Base-by-base conservation (phyloP, 345 rosid genomes). In the Aquilaria sinensis region DNA sequence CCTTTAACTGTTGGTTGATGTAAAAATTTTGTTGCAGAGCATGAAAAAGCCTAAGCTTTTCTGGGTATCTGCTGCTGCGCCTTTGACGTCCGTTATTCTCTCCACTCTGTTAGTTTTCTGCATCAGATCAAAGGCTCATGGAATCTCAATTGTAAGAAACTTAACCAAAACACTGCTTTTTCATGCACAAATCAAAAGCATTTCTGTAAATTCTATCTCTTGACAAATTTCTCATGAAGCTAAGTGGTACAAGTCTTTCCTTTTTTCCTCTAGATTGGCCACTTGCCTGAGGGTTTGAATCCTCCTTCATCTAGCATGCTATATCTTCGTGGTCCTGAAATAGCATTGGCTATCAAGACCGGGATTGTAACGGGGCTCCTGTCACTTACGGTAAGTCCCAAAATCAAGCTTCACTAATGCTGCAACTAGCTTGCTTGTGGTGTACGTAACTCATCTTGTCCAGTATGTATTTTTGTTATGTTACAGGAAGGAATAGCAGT, bases 401-500 rank as follows among this genome's bases (percentile, higher is more conserved):
- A 61, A 46, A 49, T 47, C 33, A 32, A 16, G 49, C 2, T 63
- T 23, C 12, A 2, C 34, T 54, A 15, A 4, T 54, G 34, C 49
- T 37, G 9, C 52, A 12, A 47, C 66, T 7, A 1, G 37, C 47
- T 12, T 55, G 13, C 14, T 51, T 37, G 43, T 8, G 12, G 5
- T 52, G 30, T n/a, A 14, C 2, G 10, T 14, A 14, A 52, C 30
- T 52, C 14, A 16, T 9, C 56, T 12, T n/a, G 23, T 11, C n/a
- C 63, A 53, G 14, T 12, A 14, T 53, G 56, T 3, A 16, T 37
- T 37, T 37, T 37, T 37, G 23, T 31, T 58, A 15, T 34, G 31
- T 67, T 73, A 5, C 64, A 95, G 99, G 98, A 95, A 84, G 99
- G 98, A 69, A 95, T 95, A 63, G 98, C 98, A 6, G 98, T 95